Evolutionary conservation across 148 eudicot genomes (phyloP).

Genomic region (Fagopyrum homotropicum): DNA sequence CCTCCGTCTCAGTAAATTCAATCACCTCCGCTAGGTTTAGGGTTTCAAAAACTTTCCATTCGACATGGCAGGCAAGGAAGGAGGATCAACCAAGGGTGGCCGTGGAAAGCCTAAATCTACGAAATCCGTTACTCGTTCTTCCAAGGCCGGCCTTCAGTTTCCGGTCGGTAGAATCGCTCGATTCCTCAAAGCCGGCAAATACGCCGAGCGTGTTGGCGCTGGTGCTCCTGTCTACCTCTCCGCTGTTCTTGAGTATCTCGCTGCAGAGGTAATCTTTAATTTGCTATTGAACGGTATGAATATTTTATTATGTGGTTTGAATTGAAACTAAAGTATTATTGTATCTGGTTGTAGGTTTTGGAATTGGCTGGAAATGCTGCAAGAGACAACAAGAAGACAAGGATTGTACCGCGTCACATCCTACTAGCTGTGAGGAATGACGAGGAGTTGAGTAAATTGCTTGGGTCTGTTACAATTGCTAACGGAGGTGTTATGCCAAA

Average conservation of each 20-base stretch:
- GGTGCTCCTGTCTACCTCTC: no score
- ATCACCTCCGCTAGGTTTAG: neutral
- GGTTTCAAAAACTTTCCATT: neutral
- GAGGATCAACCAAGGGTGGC: constrained; percentile 18
- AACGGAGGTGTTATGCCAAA: constrained; percentile 10
- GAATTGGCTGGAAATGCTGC: constrained; percentile 14
- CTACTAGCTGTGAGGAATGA: constrained; percentile 10
- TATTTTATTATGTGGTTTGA: no score
- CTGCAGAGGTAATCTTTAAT: constrained; percentile 27
- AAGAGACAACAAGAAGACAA: constrained; percentile 6
- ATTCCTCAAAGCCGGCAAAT: constrained; percentile 35
- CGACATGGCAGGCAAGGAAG: constrained; percentile 6
- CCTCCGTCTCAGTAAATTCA: neutral
- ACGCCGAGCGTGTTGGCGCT: constrained; percentile 35
- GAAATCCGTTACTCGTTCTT: constrained; percentile 27
- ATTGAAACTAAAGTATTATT: neutral
- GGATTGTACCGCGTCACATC: constrained; percentile 4
- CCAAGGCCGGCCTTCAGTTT: constrained; percentile 33
- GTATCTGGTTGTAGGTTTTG: neutral
- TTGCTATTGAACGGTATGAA: no score
- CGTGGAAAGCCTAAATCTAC: constrained; percentile 25
- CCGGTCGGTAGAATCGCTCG: constrained; percentile 38
- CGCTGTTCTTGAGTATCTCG: constrained; percentile 26
- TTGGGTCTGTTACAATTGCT: constrained; percentile 1
- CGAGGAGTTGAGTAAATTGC: constrained; percentile 8